These are phyloP conservation scores for Stagonosporopsis chrysanthemi DNA, from an alignment of 2,329 filamentous ascomycete genomes.

Conservation along the genomic window DNA sequence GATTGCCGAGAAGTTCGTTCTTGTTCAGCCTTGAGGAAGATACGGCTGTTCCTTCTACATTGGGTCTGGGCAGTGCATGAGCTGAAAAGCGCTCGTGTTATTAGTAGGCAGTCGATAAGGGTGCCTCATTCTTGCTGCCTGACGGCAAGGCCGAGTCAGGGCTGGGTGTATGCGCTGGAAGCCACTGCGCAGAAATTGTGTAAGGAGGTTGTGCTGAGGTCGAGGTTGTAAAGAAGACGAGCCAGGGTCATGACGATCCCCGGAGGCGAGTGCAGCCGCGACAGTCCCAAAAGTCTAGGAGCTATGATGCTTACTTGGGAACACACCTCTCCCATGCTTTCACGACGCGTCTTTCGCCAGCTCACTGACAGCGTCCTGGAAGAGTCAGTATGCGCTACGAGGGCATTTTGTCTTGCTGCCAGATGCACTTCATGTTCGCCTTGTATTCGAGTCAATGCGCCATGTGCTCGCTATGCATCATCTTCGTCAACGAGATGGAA, in stretches of 20 bases:
- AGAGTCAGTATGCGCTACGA: constrained; percentile 17
- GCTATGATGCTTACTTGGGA: constrained; percentile 22
- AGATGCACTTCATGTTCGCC: constrained; percentile 23
- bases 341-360: constrained; percentile 46
- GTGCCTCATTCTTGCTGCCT: background rate
- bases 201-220: background rate
- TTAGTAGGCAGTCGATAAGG: background rate
- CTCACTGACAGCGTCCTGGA: constrained; percentile 46
- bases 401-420: constrained; percentile 22
- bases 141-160: background rate
- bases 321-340: constrained; percentile 43
- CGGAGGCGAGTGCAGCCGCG: constrained; percentile 12
- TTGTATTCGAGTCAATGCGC: constrained; percentile 10
- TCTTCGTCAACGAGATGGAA: constrained; percentile 78
- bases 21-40: background rate
- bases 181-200: background rate
- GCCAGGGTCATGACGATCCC: background rate
- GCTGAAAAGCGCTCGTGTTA: constrained; percentile 8
- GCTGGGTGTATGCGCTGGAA: background rate
- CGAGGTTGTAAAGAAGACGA: background rate
- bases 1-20: background rate
- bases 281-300: constrained; percentile 23
- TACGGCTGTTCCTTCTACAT: background rate
- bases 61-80: constrained; percentile 9
- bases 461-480: constrained; percentile 32